Percentiles rank a stretch among this genome's conserved stretches.
Conservation (phyloP, 139 green algal species). For the Pseudopediastrum boryanum region DNA sequence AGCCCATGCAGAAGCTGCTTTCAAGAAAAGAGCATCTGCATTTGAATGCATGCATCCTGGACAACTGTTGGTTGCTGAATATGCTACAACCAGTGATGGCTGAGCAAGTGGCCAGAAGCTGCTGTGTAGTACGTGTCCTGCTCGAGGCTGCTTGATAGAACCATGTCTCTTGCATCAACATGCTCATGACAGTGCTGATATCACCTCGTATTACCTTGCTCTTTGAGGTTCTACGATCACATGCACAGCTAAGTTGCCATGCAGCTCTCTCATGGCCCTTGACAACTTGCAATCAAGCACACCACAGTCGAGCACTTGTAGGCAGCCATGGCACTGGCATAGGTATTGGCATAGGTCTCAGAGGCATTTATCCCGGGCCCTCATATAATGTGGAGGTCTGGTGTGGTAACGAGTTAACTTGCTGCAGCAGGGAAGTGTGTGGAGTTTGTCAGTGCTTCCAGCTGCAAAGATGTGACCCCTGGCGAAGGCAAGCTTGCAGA, state of each 20-base stretch:
- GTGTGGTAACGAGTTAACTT: background rate
- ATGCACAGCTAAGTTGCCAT: no score
- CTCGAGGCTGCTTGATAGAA: background rate
- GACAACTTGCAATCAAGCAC: slow-evolving; percentile 1
- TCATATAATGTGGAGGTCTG: background rate
- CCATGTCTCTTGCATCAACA: no score
- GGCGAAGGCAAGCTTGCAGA: slow-evolving; percentile 63
- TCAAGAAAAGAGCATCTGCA: background rate
- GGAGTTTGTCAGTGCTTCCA: slow-evolving; percentile 53
- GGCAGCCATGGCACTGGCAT: background rate
- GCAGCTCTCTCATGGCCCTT: slow-evolving; percentile 22
- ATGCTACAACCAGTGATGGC: background rate
- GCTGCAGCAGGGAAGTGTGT: slow-evolving; percentile 63
- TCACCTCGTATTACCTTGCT: no score
- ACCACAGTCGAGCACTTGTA: background rate
- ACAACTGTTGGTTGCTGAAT: background rate
- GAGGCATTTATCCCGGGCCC: background rate
- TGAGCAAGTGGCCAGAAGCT: slow-evolving; percentile 22
- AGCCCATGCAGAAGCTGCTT: background rate
- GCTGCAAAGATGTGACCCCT: slow-evolving; percentile 58
- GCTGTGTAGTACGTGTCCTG: background rate
- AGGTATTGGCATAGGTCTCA: background rate
- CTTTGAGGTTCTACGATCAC: no score
- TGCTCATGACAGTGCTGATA: no score
- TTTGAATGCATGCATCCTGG: background rate